phyloP scores from a whole-genome alignment of 148 eudicot genomes.

The Persicaria tinctoria region DNA sequence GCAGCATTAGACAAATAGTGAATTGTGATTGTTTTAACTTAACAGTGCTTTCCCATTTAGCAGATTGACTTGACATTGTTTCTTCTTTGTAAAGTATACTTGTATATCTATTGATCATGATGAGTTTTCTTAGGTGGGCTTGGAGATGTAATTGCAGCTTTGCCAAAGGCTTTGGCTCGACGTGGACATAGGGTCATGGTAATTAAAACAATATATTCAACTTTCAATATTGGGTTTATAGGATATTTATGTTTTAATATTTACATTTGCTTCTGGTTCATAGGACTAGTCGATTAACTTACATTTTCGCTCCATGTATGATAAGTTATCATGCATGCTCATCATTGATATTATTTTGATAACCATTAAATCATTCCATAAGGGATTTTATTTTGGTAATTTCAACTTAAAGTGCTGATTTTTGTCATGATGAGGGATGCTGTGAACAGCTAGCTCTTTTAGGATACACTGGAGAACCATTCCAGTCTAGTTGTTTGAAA shows the following conservation, averaged over 20 bases:
- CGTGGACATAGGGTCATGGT: slow-evolving; percentile 69
- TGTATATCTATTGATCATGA: slow-evolving; percentile 13
- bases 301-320: neutral
- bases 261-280: neutral
- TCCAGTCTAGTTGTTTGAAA: neutral
- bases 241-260: neutral
- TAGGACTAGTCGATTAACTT: neutral
- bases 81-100: neutral
- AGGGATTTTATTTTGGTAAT: neutral
- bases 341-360: too few species aligned
- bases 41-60: neutral
- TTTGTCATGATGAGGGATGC: neutral
- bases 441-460: neutral
- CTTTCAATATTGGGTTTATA: neutral
- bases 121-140: slow-evolving; percentile 74
- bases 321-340: neutral
- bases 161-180: slow-evolving; percentile 95
- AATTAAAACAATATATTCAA: neutral
- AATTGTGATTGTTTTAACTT: neutral
- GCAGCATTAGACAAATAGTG: neutral
- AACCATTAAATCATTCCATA: neutral
- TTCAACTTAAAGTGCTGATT: neutral
- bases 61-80: slow-evolving; percentile 39
- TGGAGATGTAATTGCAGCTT: slow-evolving; percentile 98
- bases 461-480: neutral